Percentiles rank a stretch among this genome's conserved stretches.
These are phyloP conservation scores for Peniophora sp. DNA, from an alignment of 1,284 basidiomycete species.

Conservation along the genomic window DNA sequence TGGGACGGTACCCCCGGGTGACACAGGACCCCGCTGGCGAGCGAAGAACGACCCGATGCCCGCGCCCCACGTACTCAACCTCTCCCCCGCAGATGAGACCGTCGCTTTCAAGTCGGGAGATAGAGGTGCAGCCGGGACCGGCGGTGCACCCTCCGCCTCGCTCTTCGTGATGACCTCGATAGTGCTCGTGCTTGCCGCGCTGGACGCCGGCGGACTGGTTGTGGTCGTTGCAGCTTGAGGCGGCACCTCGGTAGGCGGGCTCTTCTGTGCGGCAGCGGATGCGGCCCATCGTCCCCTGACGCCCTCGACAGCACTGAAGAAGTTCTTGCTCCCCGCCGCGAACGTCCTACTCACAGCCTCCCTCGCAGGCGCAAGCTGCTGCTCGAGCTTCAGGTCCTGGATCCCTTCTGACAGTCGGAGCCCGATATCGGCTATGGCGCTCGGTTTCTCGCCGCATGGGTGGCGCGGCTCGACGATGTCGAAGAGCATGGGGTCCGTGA, in stretches of 20 bases:
- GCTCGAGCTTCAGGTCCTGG: constrained; percentile 84
- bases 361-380: constrained; percentile 81
- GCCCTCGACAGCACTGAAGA: constrained; percentile 84
- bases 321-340: constrained; percentile 66
- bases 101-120: constrained; percentile 20
- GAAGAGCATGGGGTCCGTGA: constrained; percentile 84
- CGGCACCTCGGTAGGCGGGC: constrained; percentile 19
- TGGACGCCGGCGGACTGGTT: not conserved
- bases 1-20: constrained; percentile 2
- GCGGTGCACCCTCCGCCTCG: constrained; percentile 14
- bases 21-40: constrained; percentile 25
- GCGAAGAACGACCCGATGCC: constrained; percentile 58
- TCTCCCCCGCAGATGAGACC: constrained; percentile 27
- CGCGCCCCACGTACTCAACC: constrained; percentile 41
- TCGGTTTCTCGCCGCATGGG: constrained; percentile 82
- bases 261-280: constrained; percentile 31
- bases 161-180: constrained; percentile 10
- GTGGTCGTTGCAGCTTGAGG: constrained; percentile 9
- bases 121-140: constrained; percentile 10
- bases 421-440: constrained; percentile 84
- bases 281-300: constrained; percentile 61
- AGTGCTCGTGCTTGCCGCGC: not conserved
- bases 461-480: constrained; percentile 92
- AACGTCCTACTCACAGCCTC: constrained; percentile 78
- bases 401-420: constrained; percentile 83